phyloP scores from a whole-genome alignment of 352 stramenopile species.

The Pythium aphanidermatum region DNA sequence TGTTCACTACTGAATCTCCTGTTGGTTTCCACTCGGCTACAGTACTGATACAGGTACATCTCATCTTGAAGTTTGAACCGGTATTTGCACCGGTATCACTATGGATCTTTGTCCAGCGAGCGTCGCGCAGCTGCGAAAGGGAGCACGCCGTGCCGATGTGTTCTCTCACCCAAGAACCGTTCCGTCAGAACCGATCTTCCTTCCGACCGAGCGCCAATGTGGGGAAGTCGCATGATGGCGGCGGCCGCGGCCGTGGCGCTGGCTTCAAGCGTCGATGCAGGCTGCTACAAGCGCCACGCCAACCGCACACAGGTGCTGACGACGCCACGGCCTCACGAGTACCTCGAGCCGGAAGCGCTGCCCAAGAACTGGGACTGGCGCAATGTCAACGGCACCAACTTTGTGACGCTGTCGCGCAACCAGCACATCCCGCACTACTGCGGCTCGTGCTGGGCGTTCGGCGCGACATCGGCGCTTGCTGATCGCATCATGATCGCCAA shows the following conservation, averaged over 20 bases:
- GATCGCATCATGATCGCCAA: conserved; percentile 86
- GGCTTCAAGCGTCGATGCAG: conserved; percentile 19
- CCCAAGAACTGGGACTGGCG: conserved; percentile 94
- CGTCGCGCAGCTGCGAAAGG: too few relatives aligned
- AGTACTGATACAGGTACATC: too few relatives aligned
- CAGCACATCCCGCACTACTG: conserved; percentile 88
- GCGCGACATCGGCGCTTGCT: conserved; percentile 77
- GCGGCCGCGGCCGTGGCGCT: too few relatives aligned
- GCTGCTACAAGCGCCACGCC: conserved; percentile 64
- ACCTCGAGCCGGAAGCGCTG: conserved; percentile 59
- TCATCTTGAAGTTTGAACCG: conserved; percentile 13
- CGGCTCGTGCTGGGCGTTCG: conserved; percentile 86
- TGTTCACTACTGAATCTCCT: too few relatives aligned
- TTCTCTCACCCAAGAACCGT: too few relatives aligned
- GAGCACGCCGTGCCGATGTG: too few relatives aligned
- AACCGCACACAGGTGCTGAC: conserved; percentile 66
- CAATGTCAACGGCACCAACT: conserved; percentile 76
- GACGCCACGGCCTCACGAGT: conserved; percentile 56
- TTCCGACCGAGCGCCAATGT: too few relatives aligned
- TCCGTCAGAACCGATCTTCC: too few relatives aligned
- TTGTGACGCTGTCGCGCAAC: conserved; percentile 79
- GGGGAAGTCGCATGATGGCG: too few relatives aligned
- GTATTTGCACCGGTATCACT: conserved; percentile 7
- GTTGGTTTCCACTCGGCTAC: too few relatives aligned
- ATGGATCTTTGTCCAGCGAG: conserved; percentile 14